Evolutionary conservation across 345 rosid genomes (phyloP).

Genomic region (Linum tenue): DNA sequence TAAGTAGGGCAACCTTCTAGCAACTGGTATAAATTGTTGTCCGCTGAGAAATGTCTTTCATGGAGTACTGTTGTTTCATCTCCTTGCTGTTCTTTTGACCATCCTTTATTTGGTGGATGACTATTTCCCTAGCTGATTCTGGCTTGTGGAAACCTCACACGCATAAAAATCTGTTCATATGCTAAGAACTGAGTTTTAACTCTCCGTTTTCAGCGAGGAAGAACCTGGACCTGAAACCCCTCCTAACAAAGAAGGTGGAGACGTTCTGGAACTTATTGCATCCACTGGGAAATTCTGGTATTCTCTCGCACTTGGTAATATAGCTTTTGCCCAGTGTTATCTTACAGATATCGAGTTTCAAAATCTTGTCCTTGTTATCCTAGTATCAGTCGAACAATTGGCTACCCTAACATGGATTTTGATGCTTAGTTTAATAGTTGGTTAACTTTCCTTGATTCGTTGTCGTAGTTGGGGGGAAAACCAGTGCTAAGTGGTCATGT

Average conservation of each 20-base stretch:
- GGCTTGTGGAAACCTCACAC: no score
- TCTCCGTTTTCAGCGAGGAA: constrained; percentile 18
- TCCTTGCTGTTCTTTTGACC: background rate
- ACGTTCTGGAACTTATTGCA: constrained; percentile 53
- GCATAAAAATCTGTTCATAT: no score
- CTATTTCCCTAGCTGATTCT: no score
- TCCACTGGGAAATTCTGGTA: constrained; percentile 76
- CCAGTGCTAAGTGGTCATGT: background rate
- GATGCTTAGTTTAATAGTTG: background rate
- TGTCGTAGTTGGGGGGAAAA: background rate
- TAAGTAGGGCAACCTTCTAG: background rate
- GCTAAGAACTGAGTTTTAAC: background rate
- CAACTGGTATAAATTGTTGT: background rate
- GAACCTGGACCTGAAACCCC: constrained; percentile 24
- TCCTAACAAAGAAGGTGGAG: constrained; percentile 39
- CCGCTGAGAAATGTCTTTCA: background rate
- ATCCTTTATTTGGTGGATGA: background rate
- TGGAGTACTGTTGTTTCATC: background rate
- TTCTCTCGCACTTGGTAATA: background rate
- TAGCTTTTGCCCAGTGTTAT: background rate
- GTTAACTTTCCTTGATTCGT: background rate
- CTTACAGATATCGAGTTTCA: background rate
- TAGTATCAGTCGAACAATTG: background rate
- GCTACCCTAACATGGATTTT: background rate
- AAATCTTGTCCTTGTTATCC: background rate